A percentile compares a stretch with the other conserved stretches of the same genome.
phyloP scores from a whole-genome alignment of 192 early-diverging fungal species.

The Coemansia asiatica region DNA sequence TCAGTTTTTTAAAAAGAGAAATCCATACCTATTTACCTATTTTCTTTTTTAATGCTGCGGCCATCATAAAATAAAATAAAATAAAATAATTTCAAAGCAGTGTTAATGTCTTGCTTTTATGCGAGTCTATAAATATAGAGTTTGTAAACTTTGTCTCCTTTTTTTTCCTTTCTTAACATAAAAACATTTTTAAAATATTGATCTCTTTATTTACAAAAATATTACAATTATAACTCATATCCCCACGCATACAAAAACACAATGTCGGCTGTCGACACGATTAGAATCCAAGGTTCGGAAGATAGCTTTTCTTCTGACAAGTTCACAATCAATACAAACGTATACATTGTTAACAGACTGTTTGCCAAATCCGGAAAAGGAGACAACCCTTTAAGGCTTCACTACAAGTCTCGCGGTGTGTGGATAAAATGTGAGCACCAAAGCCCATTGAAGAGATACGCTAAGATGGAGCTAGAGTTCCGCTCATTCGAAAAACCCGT shows the following conservation, averaged over 20 bases:
- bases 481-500: neutral
- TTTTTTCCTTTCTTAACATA: too few species aligned
- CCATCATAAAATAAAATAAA: too few species aligned
- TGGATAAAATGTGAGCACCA: slow-evolving; percentile 2
- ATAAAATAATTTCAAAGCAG: neutral
- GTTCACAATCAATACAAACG: neutral
- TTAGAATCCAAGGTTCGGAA: neutral
- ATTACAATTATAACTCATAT: neutral
- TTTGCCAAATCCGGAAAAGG: neutral
- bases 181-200: too few species aligned
- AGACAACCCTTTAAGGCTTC: neutral
- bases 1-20: neutral
- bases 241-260: neutral
- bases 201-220: too few species aligned
- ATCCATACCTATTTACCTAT: too few species aligned
- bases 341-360: neutral
- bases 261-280: neutral
- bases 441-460: neutral
- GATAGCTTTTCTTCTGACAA: neutral
- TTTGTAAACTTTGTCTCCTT: neutral
- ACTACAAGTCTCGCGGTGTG: neutral
- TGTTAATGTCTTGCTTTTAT: neutral
- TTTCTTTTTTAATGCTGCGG: neutral
- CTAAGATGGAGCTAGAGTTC: slow-evolving; percentile 1
- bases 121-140: neutral